These are phyloP conservation scores for Tuber melanosporum DNA, from an alignment of 495 filamentous ascomycete species.

Conservation along the genomic window DNA sequence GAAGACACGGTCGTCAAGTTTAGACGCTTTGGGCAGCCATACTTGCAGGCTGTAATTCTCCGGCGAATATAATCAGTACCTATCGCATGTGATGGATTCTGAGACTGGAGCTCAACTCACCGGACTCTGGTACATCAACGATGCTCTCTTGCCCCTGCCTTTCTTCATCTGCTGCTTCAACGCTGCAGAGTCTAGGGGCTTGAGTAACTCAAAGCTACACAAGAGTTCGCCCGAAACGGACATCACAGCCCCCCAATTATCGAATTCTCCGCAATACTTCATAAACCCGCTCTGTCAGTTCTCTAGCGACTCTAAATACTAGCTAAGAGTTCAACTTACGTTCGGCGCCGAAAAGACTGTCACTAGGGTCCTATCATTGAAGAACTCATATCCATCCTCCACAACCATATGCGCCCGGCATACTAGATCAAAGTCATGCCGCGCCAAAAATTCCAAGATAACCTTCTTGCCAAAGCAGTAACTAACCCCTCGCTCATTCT, in stretches of 20 bases:
- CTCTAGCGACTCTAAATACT: constrained; percentile 2
- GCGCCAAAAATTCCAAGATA: constrained; percentile 90
- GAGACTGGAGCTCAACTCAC: constrained; percentile 24
- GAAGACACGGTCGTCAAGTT: neutral
- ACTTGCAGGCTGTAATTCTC: constrained; percentile 31
- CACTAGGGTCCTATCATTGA: constrained; percentile 88
- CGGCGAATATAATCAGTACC: constrained; percentile 19
- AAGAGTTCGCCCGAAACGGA: constrained; percentile 87
- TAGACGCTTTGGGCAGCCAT: constrained; percentile 41
- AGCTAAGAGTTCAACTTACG: constrained; percentile 52
- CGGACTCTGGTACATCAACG: constrained; percentile 41
- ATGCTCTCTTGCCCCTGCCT: constrained; percentile 68
- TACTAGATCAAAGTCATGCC: constrained; percentile 94
- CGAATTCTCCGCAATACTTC: constrained; percentile 97
- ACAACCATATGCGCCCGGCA: constrained; percentile 99
- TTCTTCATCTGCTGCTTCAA: constrained; percentile 99
- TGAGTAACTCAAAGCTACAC: constrained; percentile 94
- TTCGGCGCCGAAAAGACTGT: constrained; percentile 98
- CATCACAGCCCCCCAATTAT: constrained; percentile 99
- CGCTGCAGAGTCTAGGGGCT: constrained; percentile 92
- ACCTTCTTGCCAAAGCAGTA: constrained; percentile 99
- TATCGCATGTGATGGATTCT: neutral
- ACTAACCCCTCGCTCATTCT: constrained; percentile 93
- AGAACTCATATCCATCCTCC: constrained; percentile 99
- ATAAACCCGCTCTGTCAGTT: constrained; percentile 12